Evolutionary conservation across 176 grass and related monocot species (phyloP), one percentile per base, ranked within the genome.

Genomic region (Oryza coarctata): DNA sequence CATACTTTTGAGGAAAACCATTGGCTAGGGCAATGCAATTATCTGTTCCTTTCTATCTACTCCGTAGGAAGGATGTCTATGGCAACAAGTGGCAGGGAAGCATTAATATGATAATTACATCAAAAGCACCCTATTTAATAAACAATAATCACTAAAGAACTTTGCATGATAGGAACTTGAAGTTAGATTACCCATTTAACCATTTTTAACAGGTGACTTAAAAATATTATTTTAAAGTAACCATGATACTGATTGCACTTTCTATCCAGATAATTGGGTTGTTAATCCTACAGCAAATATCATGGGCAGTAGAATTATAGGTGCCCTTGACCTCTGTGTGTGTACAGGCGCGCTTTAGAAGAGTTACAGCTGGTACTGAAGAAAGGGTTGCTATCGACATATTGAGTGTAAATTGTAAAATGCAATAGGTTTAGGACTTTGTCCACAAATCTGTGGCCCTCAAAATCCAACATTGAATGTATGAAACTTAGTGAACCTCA

Each of bases 11-110:
- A 76, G 73, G n/a, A 80, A 75, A 63, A 80, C 12, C 30, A 84
- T 38, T 69, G 33, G 63, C 6, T 80, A 85, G 63, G 70, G 63
- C 77, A 84, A 80, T 80, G 36, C 17, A 69, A 75, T 38, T 70
- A 75, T 52, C 49, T 85, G 49, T 63, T 80, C 4, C 60, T 67
- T 75, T 84, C 32, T 35, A 69, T 40, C 36, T 15, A 63, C n/a
- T n/a, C n/a, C n/a, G n/a, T n/a, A n/a, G 49, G 50, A 84, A 55
- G 70, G 55, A 76, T 77, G n/a, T 71, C 20, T 26, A 63, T 47
- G 63, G 62, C 17, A 13, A 85, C 20, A 79, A 41, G 44, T 80
- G 77, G 68, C 67, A 36, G 8, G 3, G 2, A 76, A 84, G 44
- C 17, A 41, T 64, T 73, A 18, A 34, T 63, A 63, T 71, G 63